Conservation (phyloP, 164 flowering plant genomes). For the Umbilicus rupestris region DNA sequence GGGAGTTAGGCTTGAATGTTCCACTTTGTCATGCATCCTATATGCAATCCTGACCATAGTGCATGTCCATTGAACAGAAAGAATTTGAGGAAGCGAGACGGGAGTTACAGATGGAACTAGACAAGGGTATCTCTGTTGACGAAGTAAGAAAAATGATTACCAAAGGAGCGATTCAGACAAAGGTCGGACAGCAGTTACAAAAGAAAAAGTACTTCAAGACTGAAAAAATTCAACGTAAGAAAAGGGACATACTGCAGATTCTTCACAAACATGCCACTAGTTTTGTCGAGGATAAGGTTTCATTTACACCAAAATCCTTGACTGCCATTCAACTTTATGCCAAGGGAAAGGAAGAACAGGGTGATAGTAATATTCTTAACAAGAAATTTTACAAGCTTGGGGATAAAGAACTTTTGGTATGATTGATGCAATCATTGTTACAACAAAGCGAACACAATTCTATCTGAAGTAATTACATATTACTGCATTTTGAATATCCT, state of each 20-base stretch:
- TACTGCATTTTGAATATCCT: slow-evolving; percentile 3
- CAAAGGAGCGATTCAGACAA: too few relatives aligned
- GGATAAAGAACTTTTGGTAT: slow-evolving; percentile 69
- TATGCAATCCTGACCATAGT: too few relatives aligned
- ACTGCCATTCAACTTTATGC: slow-evolving; percentile 49
- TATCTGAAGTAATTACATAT: not conserved
- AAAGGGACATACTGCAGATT: slow-evolving; percentile 60
- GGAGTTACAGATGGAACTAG: too few relatives aligned
- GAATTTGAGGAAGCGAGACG: too few relatives aligned
- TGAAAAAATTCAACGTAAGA: slow-evolving; percentile 75
- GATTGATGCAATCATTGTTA: slow-evolving; percentile 14
- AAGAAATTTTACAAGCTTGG: slow-evolving; percentile 50
- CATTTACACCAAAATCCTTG: slow-evolving; percentile 29
- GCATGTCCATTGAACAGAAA: too few relatives aligned
- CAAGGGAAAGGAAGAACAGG: slow-evolving; percentile 48
- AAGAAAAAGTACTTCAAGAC: slow-evolving; percentile 26
- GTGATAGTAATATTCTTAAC: slow-evolving; percentile 33
- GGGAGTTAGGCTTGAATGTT: too few relatives aligned
- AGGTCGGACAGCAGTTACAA: slow-evolving; percentile 42
- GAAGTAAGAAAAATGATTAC: too few relatives aligned
- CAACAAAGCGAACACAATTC: slow-evolving; percentile 4
- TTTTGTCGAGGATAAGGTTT: slow-evolving; percentile 20
- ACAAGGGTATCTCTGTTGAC: too few relatives aligned
- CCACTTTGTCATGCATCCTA: too few relatives aligned
- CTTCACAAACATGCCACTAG: slow-evolving; percentile 40